phyloP scores from a whole-genome alignment of 1,284 basidiomycete genomes.

The Ganoderma boninense region DNA sequence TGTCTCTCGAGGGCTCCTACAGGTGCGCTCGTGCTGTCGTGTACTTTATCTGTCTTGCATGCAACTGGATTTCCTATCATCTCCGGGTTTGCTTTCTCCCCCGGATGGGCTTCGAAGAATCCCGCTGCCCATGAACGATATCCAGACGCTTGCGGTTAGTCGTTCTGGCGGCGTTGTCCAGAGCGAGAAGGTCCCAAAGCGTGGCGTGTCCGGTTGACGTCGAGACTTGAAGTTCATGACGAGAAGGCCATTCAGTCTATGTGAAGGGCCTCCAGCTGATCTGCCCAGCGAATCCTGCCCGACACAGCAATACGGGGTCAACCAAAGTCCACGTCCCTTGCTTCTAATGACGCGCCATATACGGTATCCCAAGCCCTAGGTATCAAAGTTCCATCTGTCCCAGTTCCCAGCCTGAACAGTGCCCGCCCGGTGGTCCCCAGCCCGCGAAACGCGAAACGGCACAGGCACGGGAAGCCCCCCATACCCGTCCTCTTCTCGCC shows the following conservation, averaged over 20 bases:
- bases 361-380: background rate
- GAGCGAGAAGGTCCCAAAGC: background rate
- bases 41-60: conserved; percentile 5
- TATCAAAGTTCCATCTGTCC: background rate
- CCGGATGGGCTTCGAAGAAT: background rate
- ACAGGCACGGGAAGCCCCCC: background rate
- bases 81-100: background rate
- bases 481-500: background rate
- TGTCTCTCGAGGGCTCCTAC: background rate
- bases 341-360: background rate
- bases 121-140: background rate
- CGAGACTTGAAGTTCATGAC: background rate
- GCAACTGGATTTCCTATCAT: conserved; percentile 1
- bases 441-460: background rate
- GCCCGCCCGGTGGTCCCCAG: background rate
- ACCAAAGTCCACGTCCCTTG: background rate
- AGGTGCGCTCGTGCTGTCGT: conserved; percentile 6
- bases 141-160: background rate
- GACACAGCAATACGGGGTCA: background rate
- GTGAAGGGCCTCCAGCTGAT: background rate
- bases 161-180: background rate
- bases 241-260: background rate
- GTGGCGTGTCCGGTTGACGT: background rate
- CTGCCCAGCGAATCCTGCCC: background rate
- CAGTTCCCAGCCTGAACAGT: background rate